Evolutionary conservation across 129 eudicot species (phyloP).

Genomic region (Chrysanthemum lavandulifolium): DNA sequence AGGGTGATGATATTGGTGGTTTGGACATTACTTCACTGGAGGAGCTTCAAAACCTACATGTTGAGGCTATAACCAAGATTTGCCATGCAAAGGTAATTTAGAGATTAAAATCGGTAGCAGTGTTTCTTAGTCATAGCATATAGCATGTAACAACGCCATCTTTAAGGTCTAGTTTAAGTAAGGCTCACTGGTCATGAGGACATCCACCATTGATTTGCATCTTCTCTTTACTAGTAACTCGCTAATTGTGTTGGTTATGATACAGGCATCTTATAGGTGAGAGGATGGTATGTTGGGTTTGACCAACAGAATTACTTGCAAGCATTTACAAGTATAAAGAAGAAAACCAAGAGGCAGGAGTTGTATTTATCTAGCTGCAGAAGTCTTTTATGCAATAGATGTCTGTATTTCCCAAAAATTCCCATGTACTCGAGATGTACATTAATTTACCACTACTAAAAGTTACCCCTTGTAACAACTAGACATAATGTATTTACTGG

Average conservation of each 20-base stretch:
- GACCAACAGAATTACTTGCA: conserved; percentile 10
- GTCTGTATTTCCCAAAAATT: conserved; percentile 21
- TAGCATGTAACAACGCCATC: too few relatives aligned
- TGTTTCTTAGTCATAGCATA: too few relatives aligned
- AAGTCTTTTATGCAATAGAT: conserved; percentile 14
- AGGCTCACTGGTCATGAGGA: neutral
- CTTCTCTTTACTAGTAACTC: neutral
- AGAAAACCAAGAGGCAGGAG: neutral
- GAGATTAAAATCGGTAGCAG: neutral
- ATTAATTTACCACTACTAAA: conserved; percentile 23
- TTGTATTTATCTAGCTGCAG: conserved; percentile 6
- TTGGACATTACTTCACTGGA: conserved; percentile 57
- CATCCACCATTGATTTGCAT: neutral
- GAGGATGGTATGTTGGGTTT: conserved; percentile 17
- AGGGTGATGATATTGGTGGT: conserved; percentile 53
- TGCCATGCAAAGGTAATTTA: conserved; percentile 62
- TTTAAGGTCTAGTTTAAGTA: too few relatives aligned
- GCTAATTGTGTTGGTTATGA: neutral
- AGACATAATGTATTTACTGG: conserved; percentile 28
- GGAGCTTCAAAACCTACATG: conserved; percentile 64
- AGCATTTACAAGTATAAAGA: conserved; percentile 5
- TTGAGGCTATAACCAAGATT: conserved; percentile 71
- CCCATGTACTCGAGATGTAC: conserved; percentile 31
- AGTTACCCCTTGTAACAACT: conserved; percentile 30
- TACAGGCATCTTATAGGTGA: conserved; percentile 35